A percentile compares a stretch with the other conserved stretches of the same genome.
Conservation (phyloP, 352 stramenopile genomes). For the Globisporangium okanoganense region DNA sequence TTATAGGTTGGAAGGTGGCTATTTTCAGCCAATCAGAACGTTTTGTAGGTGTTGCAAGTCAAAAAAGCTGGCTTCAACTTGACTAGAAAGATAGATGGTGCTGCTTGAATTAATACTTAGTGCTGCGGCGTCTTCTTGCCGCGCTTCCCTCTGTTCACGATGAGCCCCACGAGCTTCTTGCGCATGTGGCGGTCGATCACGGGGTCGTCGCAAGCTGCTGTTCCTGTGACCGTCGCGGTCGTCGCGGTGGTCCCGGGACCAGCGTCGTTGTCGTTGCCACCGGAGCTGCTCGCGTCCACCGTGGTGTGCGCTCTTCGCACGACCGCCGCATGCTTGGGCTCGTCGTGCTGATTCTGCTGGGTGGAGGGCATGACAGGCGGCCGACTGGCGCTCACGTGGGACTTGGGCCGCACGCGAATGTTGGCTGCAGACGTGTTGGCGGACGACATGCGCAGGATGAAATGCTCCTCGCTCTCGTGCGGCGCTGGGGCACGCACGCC, state of each 20-base stretch:
- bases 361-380: slow-evolving; percentile 17
- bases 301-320: slow-evolving; percentile 17
- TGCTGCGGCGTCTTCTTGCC: slow-evolving; percentile 47
- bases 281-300: slow-evolving; percentile 20
- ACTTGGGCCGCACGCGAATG: slow-evolving; percentile 75
- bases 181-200: slow-evolving; percentile 76
- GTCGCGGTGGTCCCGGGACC: background rate
- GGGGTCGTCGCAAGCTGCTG: slow-evolving; percentile 38
- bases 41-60: background rate
- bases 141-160: slow-evolving; percentile 73
- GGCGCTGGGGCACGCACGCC: slow-evolving; percentile 51
- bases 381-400: slow-evolving; percentile 26
- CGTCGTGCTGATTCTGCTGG: slow-evolving; percentile 11
- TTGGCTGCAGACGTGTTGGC: slow-evolving; percentile 63
- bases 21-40: slow-evolving; percentile 6
- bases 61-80: slow-evolving; percentile 2
- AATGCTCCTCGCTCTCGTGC: slow-evolving; percentile 78
- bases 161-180: slow-evolving; percentile 81
- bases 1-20: slow-evolving; percentile 1
- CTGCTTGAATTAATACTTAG: background rate
- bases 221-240: slow-evolving; percentile 2
- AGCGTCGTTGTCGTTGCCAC: slow-evolving; percentile 24
- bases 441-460: slow-evolving; percentile 79
- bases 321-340: slow-evolving; percentile 18
- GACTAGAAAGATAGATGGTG: background rate